Conservation (phyloP, 768 basidiomycete genomes). For the Rhizopogon vinicolor region DNA sequence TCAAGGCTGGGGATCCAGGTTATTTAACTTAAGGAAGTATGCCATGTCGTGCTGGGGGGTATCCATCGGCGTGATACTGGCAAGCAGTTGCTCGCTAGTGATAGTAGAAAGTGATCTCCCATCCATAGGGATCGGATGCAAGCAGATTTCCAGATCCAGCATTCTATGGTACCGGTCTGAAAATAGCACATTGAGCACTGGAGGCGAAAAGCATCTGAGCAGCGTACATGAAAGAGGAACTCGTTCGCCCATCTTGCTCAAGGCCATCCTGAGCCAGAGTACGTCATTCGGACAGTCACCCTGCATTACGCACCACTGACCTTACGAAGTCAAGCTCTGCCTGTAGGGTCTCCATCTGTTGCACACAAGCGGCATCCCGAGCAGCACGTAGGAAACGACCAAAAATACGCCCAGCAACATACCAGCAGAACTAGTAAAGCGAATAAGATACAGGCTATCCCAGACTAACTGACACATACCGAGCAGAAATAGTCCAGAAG, state of each 20-base stretch:
- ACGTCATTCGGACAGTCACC: background rate
- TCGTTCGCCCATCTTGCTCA: conserved; percentile 59
- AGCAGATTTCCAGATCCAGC: conserved; percentile 12
- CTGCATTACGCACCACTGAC: conserved; percentile 31
- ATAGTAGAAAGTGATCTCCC: conserved; percentile 6
- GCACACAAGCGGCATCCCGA: conserved; percentile 48
- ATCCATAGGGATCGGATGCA: conserved; percentile 2
- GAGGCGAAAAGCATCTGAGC: background rate
- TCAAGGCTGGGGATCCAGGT: background rate
- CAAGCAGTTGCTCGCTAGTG: conserved; percentile 7
- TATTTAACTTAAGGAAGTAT: conserved; percentile 6
- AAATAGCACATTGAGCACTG: background rate
- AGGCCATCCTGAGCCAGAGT: conserved; percentile 40
- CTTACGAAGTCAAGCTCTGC: conserved; percentile 66
- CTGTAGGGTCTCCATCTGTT: conserved; percentile 55
- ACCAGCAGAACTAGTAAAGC: conserved; percentile 57
- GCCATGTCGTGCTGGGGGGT: conserved; percentile 5
- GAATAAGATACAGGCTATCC: background rate
- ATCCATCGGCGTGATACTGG: conserved; percentile 6
- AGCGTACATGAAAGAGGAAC: conserved; percentile 57
- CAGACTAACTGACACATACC: conserved; percentile 32
- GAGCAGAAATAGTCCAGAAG: conserved; percentile 67
- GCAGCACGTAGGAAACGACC: conserved; percentile 64
- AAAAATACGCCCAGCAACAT: conserved; percentile 60
- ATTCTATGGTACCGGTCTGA: conserved; percentile 19